These are phyloP conservation scores for Pythium aristosporum DNA, from an alignment of 352 stramenopile genomes.

Conservation along the genomic window DNA sequence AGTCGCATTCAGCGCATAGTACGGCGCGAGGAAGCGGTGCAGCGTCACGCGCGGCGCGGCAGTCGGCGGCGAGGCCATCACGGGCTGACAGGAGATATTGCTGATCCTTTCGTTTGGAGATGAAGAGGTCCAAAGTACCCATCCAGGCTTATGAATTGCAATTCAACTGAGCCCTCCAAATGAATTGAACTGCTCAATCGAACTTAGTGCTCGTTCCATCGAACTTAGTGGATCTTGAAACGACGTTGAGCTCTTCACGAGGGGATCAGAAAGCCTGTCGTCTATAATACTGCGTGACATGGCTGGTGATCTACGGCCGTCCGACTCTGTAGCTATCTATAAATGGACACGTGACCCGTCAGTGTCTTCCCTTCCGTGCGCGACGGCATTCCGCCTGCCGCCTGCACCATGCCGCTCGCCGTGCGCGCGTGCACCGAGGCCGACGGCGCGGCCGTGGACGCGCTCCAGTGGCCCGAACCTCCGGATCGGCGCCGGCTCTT, in stretches of 20 bases:
- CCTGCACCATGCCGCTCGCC: conserved; percentile 25
- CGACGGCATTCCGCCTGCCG: background rate
- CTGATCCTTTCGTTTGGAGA: too few species aligned
- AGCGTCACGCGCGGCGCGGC: too few species aligned
- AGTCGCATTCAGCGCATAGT: conserved; percentile 65
- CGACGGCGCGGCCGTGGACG: conserved; percentile 41
- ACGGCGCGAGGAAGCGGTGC: conserved; percentile 58
- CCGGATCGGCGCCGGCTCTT: conserved; percentile 54
- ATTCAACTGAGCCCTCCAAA: background rate
- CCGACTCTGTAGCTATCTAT: too few species aligned
- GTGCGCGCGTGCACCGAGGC: conserved; percentile 45
- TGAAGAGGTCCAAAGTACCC: too few species aligned
- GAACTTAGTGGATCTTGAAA: background rate
- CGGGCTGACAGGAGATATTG: too few species aligned
- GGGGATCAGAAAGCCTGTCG: too few species aligned
- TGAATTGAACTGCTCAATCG: too few species aligned
- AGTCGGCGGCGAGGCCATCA: conserved; percentile 9
- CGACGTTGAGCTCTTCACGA: background rate
- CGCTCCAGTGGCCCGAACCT: conserved; percentile 40
- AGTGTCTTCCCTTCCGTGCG: background rate
- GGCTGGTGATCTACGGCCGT: too few species aligned
- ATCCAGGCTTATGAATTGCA: too few species aligned
- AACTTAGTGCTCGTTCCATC: background rate
- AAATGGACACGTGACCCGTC: too few species aligned
- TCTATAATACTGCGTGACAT: too few species aligned